Percentiles rank a stretch among this genome's conserved stretches.
Conservation (phyloP, 1,139 yeast species). For the Nakaseomyces delphensis region DNA sequence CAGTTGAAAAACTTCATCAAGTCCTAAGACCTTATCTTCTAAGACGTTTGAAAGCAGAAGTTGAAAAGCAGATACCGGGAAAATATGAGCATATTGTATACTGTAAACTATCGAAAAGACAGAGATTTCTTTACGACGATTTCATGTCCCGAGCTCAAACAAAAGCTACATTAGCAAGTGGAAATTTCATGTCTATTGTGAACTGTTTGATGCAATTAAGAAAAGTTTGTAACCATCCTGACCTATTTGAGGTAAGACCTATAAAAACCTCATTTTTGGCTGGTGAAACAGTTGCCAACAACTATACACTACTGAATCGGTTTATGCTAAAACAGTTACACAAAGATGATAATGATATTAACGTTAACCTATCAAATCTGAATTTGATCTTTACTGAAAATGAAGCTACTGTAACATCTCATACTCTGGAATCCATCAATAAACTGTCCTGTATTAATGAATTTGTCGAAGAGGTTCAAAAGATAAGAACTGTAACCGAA, state of each 20-base stretch:
- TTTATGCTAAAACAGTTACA: slow-evolving; percentile 38
- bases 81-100: slow-evolving; percentile 91
- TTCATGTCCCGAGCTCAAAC: slow-evolving; percentile 97
- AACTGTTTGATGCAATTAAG: slow-evolving; percentile 97
- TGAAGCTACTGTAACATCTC: slow-evolving; percentile 40
- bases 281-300: slow-evolving; percentile 51
- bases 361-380: slow-evolving; percentile 47
- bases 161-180: slow-evolving; percentile 84
- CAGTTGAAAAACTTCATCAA: slow-evolving; percentile 85
- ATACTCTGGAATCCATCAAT: slow-evolving; percentile 41
- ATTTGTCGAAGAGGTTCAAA: slow-evolving; percentile 39
- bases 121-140: slow-evolving; percentile 86
- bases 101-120: slow-evolving; percentile 88
- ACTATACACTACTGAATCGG: slow-evolving; percentile 40
- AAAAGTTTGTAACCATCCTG: slow-evolving; percentile 97
- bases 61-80: slow-evolving; percentile 98
- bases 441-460: slow-evolving; percentile 41
- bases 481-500: slow-evolving; percentile 30
- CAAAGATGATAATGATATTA: slow-evolving; percentile 24
- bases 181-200: slow-evolving; percentile 88
- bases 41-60: slow-evolving; percentile 90
- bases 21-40: slow-evolving; percentile 86
- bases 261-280: slow-evolving; percentile 83
- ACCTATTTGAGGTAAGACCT: slow-evolving; percentile 91
- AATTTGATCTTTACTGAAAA: slow-evolving; percentile 50